Conservation (phyloP, 805 yeast genomes). For the Helenozyma baotianmanensis region DNA sequence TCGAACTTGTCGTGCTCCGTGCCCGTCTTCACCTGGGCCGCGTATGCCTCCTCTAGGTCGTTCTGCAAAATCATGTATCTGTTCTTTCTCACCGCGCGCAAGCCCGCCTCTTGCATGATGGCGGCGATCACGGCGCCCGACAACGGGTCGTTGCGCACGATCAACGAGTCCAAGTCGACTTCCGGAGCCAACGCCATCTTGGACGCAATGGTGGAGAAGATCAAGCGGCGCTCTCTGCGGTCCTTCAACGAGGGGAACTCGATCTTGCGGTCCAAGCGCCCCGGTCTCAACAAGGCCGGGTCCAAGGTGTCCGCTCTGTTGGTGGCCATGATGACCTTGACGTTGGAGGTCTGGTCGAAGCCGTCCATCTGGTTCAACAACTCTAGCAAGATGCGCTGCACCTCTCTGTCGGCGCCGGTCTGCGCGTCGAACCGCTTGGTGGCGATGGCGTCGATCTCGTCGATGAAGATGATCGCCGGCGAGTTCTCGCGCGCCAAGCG, state of each 20-base stretch:
- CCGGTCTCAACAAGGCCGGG: constrained; percentile 97
- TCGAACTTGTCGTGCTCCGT: constrained; percentile 96
- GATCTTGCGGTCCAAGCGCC: constrained; percentile 95
- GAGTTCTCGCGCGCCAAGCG: constrained; percentile 95
- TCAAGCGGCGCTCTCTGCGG: constrained; percentile 95
- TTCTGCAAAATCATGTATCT: constrained; percentile 94
- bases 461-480: constrained; percentile 95
- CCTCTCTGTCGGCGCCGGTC: constrained; percentile 99
- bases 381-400: constrained; percentile 94
- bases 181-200: constrained; percentile 98
- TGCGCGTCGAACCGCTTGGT: constrained; percentile 99
- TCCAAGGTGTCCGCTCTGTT: constrained; percentile 99
- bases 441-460: constrained; percentile 98
- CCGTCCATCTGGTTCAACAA: constrained; percentile 99
- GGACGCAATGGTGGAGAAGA: constrained; percentile 92
- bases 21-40: constrained; percentile 93
- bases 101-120: constrained; percentile 99
- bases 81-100: constrained; percentile 96
- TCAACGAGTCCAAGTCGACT: constrained; percentile 90
- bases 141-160: constrained; percentile 92
- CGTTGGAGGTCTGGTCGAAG: constrained; percentile 91
- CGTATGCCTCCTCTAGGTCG: constrained; percentile 97
- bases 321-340: constrained; percentile 98
- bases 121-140: constrained; percentile 98
- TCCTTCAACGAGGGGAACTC: constrained; percentile 96